phyloP scores from a whole-genome alignment of 352 stramenopile genomes.

The Phytopythium sindhum region DNA sequence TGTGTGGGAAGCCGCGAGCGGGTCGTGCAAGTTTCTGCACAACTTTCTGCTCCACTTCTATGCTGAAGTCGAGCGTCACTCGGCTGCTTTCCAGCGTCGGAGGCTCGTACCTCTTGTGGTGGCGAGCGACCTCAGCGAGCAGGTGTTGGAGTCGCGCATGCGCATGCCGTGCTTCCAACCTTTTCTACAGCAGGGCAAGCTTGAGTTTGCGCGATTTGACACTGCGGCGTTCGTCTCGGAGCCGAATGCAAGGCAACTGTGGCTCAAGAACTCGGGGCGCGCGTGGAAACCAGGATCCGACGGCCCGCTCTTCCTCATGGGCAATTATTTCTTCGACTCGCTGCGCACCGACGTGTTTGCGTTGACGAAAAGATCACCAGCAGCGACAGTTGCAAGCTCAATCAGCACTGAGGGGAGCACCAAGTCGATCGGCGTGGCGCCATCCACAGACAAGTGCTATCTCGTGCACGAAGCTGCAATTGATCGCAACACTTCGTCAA shows the following conservation, averaged over 20 bases:
- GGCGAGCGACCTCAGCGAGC: slow-evolving; percentile 66
- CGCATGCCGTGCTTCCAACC: slow-evolving; percentile 58
- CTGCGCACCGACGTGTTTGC: slow-evolving; percentile 66
- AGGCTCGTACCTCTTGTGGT: slow-evolving; percentile 53
- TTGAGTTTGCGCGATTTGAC: slow-evolving; percentile 77
- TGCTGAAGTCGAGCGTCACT: background rate
- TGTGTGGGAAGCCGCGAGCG: slow-evolving; percentile 80
- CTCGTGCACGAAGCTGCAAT: slow-evolving; percentile 43
- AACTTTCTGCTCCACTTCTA: slow-evolving; percentile 70
- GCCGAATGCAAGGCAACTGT: slow-evolving; percentile 21
- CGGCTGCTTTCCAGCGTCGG: slow-evolving; percentile 19
- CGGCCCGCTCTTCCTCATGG: slow-evolving; percentile 67
- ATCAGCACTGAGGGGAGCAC: background rate
- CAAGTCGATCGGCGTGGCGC: background rate
- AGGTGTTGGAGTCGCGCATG: slow-evolving; percentile 60
- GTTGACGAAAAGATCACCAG: slow-evolving; percentile 10
- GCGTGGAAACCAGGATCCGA: slow-evolving; percentile 41
- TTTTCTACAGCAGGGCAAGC: slow-evolving; percentile 30
- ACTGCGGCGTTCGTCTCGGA: slow-evolving; percentile 38
- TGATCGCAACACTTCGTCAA: slow-evolving; percentile 34
- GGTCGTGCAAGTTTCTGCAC: slow-evolving; percentile 81
- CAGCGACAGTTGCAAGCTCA: background rate
- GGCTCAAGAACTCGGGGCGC: slow-evolving; percentile 21
- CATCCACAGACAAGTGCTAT: background rate
- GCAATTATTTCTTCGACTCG: slow-evolving; percentile 85